phyloP scores from a whole-genome alignment of 2,329 filamentous ascomycete species.

The Penicillium sp. region DNA sequence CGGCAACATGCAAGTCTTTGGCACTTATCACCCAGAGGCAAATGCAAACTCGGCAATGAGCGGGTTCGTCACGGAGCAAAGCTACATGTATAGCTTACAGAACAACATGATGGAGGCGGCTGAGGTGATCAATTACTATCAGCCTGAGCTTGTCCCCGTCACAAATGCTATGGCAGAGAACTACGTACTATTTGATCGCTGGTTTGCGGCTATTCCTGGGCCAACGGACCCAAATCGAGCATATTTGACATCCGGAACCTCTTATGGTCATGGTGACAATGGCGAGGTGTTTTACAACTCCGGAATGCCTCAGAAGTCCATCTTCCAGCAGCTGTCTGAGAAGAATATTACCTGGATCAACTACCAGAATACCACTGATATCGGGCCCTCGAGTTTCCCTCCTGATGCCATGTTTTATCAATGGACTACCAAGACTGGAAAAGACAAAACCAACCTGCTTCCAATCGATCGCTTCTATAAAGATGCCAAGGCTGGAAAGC shows the following conservation, averaged over 20 bases:
- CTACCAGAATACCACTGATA: conserved; percentile 1
- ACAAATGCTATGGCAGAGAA: conserved; percentile 51
- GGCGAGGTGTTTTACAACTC: conserved; percentile 44
- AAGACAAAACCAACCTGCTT: conserved; percentile 43
- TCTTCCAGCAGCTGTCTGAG: conserved; percentile 52
- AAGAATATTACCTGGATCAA: conserved; percentile 54
- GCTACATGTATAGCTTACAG: conserved; percentile 12
- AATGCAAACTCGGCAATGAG: neutral
- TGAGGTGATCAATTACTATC: conserved; percentile 43
- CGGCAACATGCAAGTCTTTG: conserved; percentile 11
- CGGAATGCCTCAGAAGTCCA: conserved; percentile 46
- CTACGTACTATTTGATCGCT: conserved; percentile 53
- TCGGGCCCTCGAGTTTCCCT: conserved; percentile 10
- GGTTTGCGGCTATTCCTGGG: conserved; percentile 50
- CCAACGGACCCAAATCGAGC: conserved; percentile 49
- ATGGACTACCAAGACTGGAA: conserved; percentile 49
- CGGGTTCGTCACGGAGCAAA: conserved; percentile 8
- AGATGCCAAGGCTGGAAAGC: conserved; percentile 52
- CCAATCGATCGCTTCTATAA: conserved; percentile 52
- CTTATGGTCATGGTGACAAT: conserved; percentile 48
- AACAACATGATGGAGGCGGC: conserved; percentile 11
- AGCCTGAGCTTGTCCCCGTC: conserved; percentile 49
- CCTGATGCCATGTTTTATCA: conserved; percentile 21
- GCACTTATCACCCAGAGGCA: neutral
- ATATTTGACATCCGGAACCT: conserved; percentile 49